Conservation (phyloP, 202 grass and related monocot species). For the Musa balbisiana region DNA sequence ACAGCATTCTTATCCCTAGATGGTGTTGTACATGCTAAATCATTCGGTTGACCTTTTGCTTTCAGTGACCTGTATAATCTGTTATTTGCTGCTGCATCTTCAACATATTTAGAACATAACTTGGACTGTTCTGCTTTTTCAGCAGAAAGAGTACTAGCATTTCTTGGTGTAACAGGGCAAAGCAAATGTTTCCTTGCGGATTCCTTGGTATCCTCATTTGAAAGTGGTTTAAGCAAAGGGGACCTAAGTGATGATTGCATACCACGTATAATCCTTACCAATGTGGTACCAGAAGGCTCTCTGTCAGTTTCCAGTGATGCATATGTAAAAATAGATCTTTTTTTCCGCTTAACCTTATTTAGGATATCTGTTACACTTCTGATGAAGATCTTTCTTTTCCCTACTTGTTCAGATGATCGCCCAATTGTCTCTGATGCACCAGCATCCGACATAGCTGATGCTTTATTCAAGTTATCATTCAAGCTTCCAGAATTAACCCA, state of each 20-base stretch:
- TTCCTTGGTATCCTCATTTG: constrained; percentile 11
- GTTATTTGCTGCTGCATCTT: constrained; percentile 21
- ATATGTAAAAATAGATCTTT: constrained; percentile 16
- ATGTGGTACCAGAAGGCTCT: constrained; percentile 17
- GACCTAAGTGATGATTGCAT: constrained; percentile 24
- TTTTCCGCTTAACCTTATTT: constrained; percentile 47
- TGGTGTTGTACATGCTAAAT: constrained; percentile 18
- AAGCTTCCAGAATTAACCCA: constrained; percentile 38
- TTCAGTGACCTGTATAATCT: constrained; percentile 13
- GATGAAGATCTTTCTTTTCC: constrained; percentile 41
- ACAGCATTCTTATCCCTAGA: constrained; percentile 22
- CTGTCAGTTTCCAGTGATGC: neutral
- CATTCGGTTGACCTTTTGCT: constrained; percentile 17
- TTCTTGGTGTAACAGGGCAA: neutral
- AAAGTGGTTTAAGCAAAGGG: constrained; percentile 20
- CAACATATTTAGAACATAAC: neutral
- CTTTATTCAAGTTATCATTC: constrained; percentile 34
- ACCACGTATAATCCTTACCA: constrained; percentile 12
- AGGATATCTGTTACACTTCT: constrained; percentile 63
- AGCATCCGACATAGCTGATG: constrained; percentile 12
- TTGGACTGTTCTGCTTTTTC: neutral
- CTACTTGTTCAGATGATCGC: constrained; percentile 41
- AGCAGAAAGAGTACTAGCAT: neutral
- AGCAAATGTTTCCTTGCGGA: neutral
- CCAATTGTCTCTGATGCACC: constrained; percentile 28